Conservation (phyloP, 176 grass and related monocot genomes). For the Avena eriantha region DNA sequence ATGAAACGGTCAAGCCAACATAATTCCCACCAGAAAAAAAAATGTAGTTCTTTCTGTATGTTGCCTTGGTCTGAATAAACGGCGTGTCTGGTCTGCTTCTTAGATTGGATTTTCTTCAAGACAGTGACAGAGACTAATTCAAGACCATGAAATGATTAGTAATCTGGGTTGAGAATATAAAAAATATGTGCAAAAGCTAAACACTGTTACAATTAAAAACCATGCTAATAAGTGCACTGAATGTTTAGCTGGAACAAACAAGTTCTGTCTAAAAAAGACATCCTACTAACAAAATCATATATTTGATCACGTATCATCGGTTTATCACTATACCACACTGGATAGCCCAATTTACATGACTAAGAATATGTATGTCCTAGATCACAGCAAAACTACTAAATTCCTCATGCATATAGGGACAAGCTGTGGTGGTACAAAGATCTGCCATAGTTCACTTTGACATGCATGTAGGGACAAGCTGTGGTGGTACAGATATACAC, state of each 20-base stretch:
- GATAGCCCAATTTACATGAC: no score
- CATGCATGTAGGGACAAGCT: no score
- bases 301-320: background rate
- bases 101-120: no score
- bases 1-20: no score
- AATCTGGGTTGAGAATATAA: slow-evolving; percentile 26
- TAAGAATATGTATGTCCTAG: no score
- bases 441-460: no score
- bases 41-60: slow-evolving; percentile 57
- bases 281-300: slow-evolving; percentile 4
- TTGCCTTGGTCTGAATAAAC: slow-evolving; percentile 37
- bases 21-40: background rate
- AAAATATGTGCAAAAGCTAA: slow-evolving; percentile 31
- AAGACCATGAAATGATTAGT: slow-evolving; percentile 57
- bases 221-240: slow-evolving; percentile 2
- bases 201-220: background rate
- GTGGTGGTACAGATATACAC: no score
- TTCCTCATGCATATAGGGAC: no score
- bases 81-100: no score
- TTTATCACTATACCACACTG: background rate
- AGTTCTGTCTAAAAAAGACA: background rate
- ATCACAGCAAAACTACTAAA: no score
- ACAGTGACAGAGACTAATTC: slow-evolving; percentile 62
- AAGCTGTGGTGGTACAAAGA: no score
- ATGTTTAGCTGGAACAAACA: slow-evolving; percentile 8